Conservation (phyloP, 2,329 filamentous ascomycete genomes). For the Grosmannia serpens region DNA sequence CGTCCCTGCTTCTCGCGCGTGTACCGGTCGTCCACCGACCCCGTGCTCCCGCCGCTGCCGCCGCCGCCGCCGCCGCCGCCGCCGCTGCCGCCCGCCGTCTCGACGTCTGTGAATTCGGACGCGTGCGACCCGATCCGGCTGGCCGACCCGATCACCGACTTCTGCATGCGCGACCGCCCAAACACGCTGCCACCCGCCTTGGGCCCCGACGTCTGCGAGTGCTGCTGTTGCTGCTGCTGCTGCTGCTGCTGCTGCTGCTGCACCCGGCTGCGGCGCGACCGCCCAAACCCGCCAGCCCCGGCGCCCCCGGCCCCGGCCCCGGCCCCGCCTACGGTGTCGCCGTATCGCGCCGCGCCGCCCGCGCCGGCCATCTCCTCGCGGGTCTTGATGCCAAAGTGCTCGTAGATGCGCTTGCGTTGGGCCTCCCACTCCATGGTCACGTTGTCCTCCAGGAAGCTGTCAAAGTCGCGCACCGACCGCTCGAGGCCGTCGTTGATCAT, state of each 20-base stretch:
- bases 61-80: neutral
- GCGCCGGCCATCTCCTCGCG: slow-evolving; percentile 30
- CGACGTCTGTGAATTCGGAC: slow-evolving; percentile 57
- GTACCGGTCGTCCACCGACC: slow-evolving; percentile 60
- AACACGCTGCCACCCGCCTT: slow-evolving; percentile 43
- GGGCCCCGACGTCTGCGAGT: slow-evolving; percentile 15
- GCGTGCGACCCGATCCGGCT: slow-evolving; percentile 55
- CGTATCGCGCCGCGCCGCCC: slow-evolving; percentile 5
- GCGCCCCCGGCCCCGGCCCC: neutral
- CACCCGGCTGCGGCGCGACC: slow-evolving; percentile 40
- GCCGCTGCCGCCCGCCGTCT: slow-evolving; percentile 28
- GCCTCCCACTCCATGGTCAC: slow-evolving; percentile 93
- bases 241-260: slow-evolving; percentile 16
- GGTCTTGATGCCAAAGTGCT: slow-evolving; percentile 82
- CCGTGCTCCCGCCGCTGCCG: slow-evolving; percentile 20
- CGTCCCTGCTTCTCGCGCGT: slow-evolving; percentile 74
- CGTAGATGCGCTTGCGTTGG: slow-evolving; percentile 84
- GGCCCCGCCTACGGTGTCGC: slow-evolving; percentile 14
- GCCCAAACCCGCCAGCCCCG: slow-evolving; percentile 47
- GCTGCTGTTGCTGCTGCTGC: slow-evolving; percentile 14
- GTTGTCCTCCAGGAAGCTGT: slow-evolving; percentile 87
- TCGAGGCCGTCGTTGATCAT: slow-evolving; percentile 89
- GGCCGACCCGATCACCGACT: slow-evolving; percentile 78
- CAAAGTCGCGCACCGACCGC: slow-evolving; percentile 82
- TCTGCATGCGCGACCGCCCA: slow-evolving; percentile 57